These are phyloP conservation scores for Wickerhamiella pararugosa DNA, from an alignment of 1,139 yeast genomes.

Conservation along the genomic window DNA sequence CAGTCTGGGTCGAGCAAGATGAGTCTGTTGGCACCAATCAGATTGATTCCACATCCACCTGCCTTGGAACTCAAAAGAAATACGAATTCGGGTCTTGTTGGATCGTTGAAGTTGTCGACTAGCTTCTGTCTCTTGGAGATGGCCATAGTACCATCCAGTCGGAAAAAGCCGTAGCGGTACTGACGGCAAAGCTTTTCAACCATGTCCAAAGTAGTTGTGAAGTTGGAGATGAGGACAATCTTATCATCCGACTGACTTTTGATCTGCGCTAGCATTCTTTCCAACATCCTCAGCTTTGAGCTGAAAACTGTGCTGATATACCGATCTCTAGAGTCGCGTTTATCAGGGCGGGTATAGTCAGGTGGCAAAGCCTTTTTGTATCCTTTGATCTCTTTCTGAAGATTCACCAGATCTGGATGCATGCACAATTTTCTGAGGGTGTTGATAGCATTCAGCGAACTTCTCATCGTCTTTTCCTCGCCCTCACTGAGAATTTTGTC, in stretches of 20 bases:
- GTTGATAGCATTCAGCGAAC: slow-evolving; percentile 79
- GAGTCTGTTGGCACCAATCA: slow-evolving; percentile 89
- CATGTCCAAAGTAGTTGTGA: slow-evolving; percentile 83
- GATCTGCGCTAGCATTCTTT: slow-evolving; percentile 63
- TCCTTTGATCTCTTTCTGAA: slow-evolving; percentile 30
- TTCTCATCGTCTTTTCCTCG: background rate
- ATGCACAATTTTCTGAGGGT: slow-evolving; percentile 77
- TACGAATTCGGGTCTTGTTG: slow-evolving; percentile 75
- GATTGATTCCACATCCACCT: slow-evolving; percentile 96
- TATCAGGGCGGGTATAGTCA: slow-evolving; percentile 38
- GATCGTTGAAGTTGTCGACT: slow-evolving; percentile 83
- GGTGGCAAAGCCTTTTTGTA: slow-evolving; percentile 61
- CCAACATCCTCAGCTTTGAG: slow-evolving; percentile 42
- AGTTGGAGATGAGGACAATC: slow-evolving; percentile 84
- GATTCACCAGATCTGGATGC: slow-evolving; percentile 71
- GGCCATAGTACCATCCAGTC: slow-evolving; percentile 87
- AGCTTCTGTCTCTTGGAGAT: slow-evolving; percentile 86
- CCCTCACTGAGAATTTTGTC: slow-evolving; percentile 50
- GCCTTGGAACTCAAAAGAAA: slow-evolving; percentile 89
- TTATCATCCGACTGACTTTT: slow-evolving; percentile 77
- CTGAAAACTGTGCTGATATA: slow-evolving; percentile 47
- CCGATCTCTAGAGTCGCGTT: slow-evolving; percentile 38
- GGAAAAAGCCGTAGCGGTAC: slow-evolving; percentile 57
- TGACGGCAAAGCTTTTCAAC: slow-evolving; percentile 73
- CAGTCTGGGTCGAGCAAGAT: slow-evolving; percentile 91